phyloP scores from a whole-genome alignment of 345 rosid genomes.

The Brassica nigra region DNA sequence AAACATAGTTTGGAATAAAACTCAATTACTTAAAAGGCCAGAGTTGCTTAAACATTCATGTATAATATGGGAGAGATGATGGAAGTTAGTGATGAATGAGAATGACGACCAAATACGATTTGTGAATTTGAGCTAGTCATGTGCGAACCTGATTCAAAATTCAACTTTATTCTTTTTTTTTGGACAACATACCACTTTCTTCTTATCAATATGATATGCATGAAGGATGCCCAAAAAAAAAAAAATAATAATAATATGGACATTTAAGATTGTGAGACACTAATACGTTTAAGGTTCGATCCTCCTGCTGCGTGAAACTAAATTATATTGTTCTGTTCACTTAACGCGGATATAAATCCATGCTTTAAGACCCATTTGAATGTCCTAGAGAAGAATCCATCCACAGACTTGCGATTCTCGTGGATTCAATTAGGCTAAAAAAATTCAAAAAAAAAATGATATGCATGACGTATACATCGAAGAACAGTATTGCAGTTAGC shows the following conservation, averaged over 20 bases:
- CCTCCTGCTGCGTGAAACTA: too few species aligned
- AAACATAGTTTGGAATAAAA: neutral
- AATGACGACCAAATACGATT: neutral
- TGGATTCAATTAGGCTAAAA: too few species aligned
- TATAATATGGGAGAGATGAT: neutral
- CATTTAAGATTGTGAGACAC: too few species aligned
- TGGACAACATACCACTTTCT: neutral
- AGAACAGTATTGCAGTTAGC: constrained; percentile 4
- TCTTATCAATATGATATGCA: neutral
- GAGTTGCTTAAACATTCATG: neutral
- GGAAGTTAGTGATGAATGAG: neutral
- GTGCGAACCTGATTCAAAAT: neutral
- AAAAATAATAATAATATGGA: too few species aligned
- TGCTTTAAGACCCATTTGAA: too few species aligned
- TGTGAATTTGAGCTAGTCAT: neutral
- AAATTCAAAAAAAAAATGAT: neutral
- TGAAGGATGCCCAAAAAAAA: too few species aligned
- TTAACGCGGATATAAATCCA: too few species aligned
- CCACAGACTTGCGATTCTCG: too few species aligned
- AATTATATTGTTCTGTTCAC: too few species aligned
- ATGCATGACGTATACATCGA: neutral
- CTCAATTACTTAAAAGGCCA: neutral
- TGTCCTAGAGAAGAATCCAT: too few species aligned
- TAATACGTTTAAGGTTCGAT: too few species aligned
- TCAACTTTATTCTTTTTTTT: too few species aligned